phyloP scores from a whole-genome alignment of 2,329 filamentous ascomycete genomes.

The Cryphonectria naterciae region DNA sequence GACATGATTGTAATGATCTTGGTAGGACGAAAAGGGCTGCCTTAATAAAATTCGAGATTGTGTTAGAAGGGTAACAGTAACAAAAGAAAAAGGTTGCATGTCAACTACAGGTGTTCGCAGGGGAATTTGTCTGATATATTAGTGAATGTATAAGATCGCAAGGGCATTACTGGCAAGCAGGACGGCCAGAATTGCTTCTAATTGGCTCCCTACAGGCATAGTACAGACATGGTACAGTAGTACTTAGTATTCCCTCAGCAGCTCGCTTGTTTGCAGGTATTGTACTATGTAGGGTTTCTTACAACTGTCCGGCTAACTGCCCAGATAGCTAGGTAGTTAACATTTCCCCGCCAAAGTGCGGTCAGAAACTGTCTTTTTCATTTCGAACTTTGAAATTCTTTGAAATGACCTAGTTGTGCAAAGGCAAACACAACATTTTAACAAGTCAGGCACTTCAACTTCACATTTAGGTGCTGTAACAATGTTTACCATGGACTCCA shows the following conservation, averaged over 20 bases:
- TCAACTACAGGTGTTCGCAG: not conserved
- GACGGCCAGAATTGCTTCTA: not conserved
- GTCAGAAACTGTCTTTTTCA: too few relatives aligned
- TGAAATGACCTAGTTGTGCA: not conserved
- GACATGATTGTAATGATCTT: not conserved
- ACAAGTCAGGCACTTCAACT: not conserved
- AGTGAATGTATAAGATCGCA: not conserved
- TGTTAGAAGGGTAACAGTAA: not conserved
- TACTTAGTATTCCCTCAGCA: not conserved
- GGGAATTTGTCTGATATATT: not conserved
- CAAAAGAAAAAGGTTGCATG: not conserved
- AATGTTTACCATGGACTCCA: not conserved
- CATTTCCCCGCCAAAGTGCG: not conserved
- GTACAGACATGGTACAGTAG: not conserved
- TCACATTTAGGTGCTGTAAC: not conserved
- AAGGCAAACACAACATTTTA: not conserved
- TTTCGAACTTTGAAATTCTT: too few relatives aligned
- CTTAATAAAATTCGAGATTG: too few relatives aligned
- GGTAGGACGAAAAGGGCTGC: not conserved
- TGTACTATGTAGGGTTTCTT: not conserved
- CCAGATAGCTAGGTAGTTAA: not conserved
- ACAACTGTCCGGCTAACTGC: not conserved
- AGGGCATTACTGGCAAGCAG: not conserved
- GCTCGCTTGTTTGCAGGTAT: not conserved
- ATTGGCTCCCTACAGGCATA: not conserved